These are phyloP conservation scores for Salvia hispanica DNA, from an alignment of 257 asterid genomes.

Conservation along the genomic window DNA sequence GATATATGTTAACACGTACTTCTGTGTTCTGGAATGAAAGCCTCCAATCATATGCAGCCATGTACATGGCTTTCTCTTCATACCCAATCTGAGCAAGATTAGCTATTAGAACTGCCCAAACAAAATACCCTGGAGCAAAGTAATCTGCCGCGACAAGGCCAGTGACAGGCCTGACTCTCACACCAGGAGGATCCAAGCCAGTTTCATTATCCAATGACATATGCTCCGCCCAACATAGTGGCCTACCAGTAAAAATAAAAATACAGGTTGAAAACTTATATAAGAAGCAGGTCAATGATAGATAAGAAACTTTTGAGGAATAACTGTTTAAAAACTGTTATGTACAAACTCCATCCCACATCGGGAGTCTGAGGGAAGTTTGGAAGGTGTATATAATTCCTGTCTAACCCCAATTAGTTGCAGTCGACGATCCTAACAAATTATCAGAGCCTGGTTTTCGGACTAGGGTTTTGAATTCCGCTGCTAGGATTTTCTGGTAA, in stretches of 20 bases:
- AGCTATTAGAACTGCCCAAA: slow-evolving; percentile 94
- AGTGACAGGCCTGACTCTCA: slow-evolving; percentile 83
- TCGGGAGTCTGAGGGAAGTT: no score
- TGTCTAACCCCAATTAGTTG: no score
- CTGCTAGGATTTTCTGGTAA: no score
- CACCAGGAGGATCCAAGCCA: slow-evolving; percentile 83
- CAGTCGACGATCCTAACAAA: no score
- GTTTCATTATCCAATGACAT: slow-evolving; percentile 93
- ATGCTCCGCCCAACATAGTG: slow-evolving; percentile 94
- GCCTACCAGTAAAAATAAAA: slow-evolving; percentile 48
- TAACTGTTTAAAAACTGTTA: no score
- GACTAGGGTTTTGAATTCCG: no score
- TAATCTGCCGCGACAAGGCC: slow-evolving; percentile 86
- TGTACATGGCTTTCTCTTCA: slow-evolving; percentile 93
- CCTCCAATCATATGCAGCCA: slow-evolving; percentile 99
- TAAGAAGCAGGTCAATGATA: neutral
- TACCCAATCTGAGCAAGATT: slow-evolving; percentile 89
- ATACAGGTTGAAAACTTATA: neutral
- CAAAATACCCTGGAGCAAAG: slow-evolving; percentile 63
- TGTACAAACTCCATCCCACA: no score
- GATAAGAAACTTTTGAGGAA: neutral
- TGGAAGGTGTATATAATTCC: no score
- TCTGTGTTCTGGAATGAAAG: slow-evolving; percentile 95
- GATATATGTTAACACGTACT: slow-evolving; percentile 43
- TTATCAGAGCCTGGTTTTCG: no score